Conservation (phyloP, 768 basidiomycete genomes). For the Pholiota microspora region DNA sequence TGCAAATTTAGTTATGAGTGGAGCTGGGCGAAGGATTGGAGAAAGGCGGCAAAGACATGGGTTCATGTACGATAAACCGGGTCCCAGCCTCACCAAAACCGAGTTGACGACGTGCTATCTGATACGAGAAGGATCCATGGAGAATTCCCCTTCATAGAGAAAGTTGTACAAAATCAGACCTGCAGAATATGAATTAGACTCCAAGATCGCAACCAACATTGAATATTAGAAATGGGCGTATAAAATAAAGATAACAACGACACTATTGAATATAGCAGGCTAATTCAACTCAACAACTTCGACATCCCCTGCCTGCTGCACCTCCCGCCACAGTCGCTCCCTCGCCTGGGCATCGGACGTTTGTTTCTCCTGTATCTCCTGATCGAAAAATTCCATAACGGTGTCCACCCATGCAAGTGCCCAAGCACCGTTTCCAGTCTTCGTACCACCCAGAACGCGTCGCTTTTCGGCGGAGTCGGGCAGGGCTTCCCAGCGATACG, state of each 20-base stretch:
- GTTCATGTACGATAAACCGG: too few relatives aligned
- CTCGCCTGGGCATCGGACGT: slow-evolving; percentile 11
- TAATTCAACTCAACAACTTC: slow-evolving; percentile 14
- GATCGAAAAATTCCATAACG: slow-evolving; percentile 20
- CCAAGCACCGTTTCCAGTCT: slow-evolving; percentile 80
- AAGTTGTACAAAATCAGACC: too few relatives aligned
- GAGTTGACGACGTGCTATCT: too few relatives aligned
- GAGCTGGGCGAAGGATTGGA: too few relatives aligned
- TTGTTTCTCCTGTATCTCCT: neutral
- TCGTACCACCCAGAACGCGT: slow-evolving; percentile 65
- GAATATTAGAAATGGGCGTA: neutral
- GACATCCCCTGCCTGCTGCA: slow-evolving; percentile 11
- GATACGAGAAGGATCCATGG: too few relatives aligned
- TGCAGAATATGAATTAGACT: too few relatives aligned
- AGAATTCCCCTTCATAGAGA: too few relatives aligned
- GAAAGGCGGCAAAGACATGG: too few relatives aligned
- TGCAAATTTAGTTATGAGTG: too few relatives aligned
- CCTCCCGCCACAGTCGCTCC: slow-evolving; percentile 16
- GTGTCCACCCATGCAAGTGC: slow-evolving; percentile 77
- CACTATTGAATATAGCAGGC: neutral
- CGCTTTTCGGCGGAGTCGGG: slow-evolving; percentile 41
- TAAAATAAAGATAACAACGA: neutral
- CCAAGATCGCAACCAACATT: too few relatives aligned
- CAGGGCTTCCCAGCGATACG: slow-evolving; percentile 56
- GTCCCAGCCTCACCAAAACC: too few relatives aligned